Evolutionary conservation across 176 grass and related monocot genomes (phyloP).

Genomic region (Phoenix roebelenii): DNA sequence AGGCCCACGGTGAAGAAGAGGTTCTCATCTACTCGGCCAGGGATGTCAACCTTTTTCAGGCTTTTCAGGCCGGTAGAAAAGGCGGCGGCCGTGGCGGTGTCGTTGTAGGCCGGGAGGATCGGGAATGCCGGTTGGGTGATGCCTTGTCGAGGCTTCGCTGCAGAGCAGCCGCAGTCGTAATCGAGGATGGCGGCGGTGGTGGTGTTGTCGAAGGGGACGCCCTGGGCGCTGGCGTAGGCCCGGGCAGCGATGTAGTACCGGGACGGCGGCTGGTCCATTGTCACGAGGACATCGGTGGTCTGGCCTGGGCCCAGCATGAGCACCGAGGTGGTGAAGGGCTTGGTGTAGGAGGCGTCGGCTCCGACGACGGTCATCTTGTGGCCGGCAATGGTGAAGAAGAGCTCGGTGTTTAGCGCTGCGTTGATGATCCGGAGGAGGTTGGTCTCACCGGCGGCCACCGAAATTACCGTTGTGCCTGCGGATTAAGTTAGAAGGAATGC

Average conservation of each 20-base stretch:
- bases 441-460: background rate
- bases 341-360: conserved; percentile 2
- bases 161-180: background rate
- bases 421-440: conserved; percentile 10
- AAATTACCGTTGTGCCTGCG: background rate
- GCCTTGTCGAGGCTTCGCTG: background rate
- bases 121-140: background rate
- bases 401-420: conserved; percentile 11
- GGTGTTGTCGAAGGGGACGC: conserved; percentile 16
- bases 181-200: conserved; percentile 8
- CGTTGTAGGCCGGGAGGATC: conserved; percentile 1
- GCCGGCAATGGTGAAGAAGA: conserved; percentile 8
- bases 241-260: conserved; percentile 3
- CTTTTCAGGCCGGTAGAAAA: background rate
- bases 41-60: background rate
- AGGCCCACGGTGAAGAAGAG: conserved; percentile 15
- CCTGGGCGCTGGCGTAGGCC: conserved; percentile 9
- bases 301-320: conserved; percentile 6
- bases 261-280: background rate
- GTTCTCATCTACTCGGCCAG: background rate
- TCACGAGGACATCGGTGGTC: conserved; percentile 8
- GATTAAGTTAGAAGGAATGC: too few relatives aligned
- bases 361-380: conserved; percentile 9
- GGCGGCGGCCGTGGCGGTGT: background rate
- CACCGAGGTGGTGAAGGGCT: conserved; percentile 3